A percentile compares a stretch with the other conserved stretches of the same genome.
phyloP scores from a whole-genome alignment of 495 filamentous ascomycete genomes.

The Penicillium diatomitis region DNA sequence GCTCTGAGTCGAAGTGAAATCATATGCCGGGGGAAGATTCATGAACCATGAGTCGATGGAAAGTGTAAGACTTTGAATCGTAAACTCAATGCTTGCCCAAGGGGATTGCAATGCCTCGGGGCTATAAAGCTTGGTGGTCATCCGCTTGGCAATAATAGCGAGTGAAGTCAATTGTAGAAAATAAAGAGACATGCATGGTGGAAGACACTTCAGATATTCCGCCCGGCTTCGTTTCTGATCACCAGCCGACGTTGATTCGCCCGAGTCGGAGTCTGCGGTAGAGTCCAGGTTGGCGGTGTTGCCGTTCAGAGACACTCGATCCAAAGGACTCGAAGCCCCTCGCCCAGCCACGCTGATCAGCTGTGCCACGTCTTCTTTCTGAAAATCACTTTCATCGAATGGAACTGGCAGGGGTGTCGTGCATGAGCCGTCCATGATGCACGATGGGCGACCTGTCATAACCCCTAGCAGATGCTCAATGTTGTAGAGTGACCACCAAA shows the following conservation, averaged over 20 bases:
- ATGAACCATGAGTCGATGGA: slow-evolving; percentile 34
- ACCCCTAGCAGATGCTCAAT: slow-evolving; percentile 48
- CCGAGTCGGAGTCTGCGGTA: slow-evolving; percentile 15
- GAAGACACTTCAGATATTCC: slow-evolving; percentile 22
- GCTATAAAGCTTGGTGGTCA: slow-evolving; percentile 48
- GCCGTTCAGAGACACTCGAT: slow-evolving; percentile 12
- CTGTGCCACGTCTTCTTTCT: slow-evolving; percentile 26
- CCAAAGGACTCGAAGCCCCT: slow-evolving; percentile 12
- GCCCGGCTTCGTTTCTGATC: slow-evolving; percentile 12
- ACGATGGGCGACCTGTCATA: slow-evolving; percentile 52
- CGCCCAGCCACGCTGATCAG: slow-evolving; percentile 21
- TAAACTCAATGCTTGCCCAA: slow-evolving; percentile 41
- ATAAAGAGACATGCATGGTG: slow-evolving; percentile 38
- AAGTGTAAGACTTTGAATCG: slow-evolving; percentile 30
- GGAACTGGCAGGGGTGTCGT: slow-evolving; percentile 47
- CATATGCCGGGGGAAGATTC: slow-evolving; percentile 30
- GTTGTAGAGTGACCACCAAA: slow-evolving; percentile 54
- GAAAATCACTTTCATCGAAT: slow-evolving; percentile 40
- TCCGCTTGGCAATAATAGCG: slow-evolving; percentile 42
- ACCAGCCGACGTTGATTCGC: slow-evolving; percentile 9
- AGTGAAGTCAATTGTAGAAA: slow-evolving; percentile 41
- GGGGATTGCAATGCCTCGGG: slow-evolving; percentile 39
- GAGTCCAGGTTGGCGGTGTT: slow-evolving; percentile 17
- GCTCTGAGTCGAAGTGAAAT: slow-evolving; percentile 27
- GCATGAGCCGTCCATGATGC: slow-evolving; percentile 44